These are phyloP conservation scores for Eleusine coracana DNA, from an alignment of 176 grass and related monocot species.

Conservation along the genomic window DNA sequence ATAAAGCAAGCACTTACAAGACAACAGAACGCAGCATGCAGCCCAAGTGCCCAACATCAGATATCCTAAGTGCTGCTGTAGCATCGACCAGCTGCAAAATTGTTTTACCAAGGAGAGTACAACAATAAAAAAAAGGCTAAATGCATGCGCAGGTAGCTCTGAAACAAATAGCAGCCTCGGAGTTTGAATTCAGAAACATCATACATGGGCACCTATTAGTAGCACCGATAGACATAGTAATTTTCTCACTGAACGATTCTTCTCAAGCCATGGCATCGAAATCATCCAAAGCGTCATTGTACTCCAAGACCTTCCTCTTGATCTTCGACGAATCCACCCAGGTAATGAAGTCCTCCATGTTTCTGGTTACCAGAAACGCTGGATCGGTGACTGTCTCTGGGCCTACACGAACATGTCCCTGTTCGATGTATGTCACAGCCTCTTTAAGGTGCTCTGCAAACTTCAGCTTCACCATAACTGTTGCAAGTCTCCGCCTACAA, in stretches of 20 bases:
- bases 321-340: conserved; percentile 96
- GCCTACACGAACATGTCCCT: conserved; percentile 79
- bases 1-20: neutral
- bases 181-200: neutral
- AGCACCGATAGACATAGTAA: neutral
- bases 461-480: conserved; percentile 81
- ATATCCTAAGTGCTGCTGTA: neutral
- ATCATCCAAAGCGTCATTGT: conserved; percentile 74
- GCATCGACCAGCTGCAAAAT: conserved; percentile 5
- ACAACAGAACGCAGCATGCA: neutral
- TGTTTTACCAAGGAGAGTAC: neutral
- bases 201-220: neutral
- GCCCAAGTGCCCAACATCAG: neutral
- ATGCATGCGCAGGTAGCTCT: neutral
- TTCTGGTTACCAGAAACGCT: conserved; percentile 86
- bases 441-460: conserved; percentile 87
- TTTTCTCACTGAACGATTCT: neutral
- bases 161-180: neutral
- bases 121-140: neutral
- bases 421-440: conserved; percentile 87
- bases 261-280: conserved; percentile 67
- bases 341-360: conserved; percentile 96
- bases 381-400: conserved; percentile 77
- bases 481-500: conserved; percentile 70
- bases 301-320: conserved; percentile 62